A percentile compares a stretch with the other conserved stretches of the same genome.
phyloP scores from a whole-genome alignment of 106 monocot genomes.

The Platanthera guangdongensis region DNA sequence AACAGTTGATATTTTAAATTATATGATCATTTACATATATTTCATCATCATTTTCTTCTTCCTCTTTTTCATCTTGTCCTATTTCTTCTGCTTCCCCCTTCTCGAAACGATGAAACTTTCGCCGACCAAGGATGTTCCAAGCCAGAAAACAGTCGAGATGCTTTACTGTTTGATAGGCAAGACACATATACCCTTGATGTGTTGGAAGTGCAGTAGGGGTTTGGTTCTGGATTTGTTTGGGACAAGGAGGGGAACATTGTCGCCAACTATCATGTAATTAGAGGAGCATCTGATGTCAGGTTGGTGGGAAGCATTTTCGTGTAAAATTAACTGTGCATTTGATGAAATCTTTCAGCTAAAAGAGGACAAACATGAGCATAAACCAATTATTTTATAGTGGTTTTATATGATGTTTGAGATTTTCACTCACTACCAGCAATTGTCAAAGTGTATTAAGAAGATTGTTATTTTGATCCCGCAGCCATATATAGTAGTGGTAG shows the following conservation, averaged over 20 bases:
- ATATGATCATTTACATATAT: not conserved
- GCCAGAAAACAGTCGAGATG: too few species aligned
- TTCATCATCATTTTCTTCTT: not conserved
- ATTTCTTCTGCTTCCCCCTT: too few species aligned
- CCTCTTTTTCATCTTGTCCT: too few species aligned
- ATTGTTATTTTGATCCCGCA: too few species aligned
- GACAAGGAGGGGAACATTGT: slow-evolving; percentile 84
- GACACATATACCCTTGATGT: slow-evolving; percentile 95
- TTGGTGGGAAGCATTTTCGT: slow-evolving; percentile 18
- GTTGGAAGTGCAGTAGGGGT: slow-evolving; percentile 91
- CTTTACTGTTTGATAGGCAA: slow-evolving; percentile 36
- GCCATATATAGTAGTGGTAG: too few species aligned
- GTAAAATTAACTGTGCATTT: not conserved
- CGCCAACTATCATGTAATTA: slow-evolving; percentile 91
- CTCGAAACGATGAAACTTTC: too few species aligned
- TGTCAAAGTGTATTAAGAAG: too few species aligned
- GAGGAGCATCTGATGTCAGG: slow-evolving; percentile 95
- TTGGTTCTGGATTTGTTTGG: slow-evolving; percentile 93
- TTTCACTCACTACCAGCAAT: too few species aligned
- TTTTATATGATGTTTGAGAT: too few species aligned
- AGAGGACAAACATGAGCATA: not conserved
- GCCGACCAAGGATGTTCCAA: too few species aligned
- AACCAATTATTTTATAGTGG: too few species aligned
- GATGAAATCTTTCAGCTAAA: not conserved
- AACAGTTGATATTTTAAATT: not conserved